Conservation (phyloP, 257 asterid genomes). For the Paulownia fortunei region DNA sequence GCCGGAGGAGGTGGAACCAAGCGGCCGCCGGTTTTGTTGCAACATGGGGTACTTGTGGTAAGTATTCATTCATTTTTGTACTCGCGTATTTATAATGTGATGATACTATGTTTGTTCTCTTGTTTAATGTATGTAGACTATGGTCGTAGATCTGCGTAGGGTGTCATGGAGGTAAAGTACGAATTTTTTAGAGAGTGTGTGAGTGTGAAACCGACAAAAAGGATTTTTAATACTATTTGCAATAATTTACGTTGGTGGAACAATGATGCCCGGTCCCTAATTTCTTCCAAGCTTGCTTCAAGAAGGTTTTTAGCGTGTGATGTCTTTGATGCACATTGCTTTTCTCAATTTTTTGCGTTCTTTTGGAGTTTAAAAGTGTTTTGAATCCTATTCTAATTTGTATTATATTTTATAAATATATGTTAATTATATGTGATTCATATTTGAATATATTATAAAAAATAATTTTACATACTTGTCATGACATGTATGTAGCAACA, state of each 20-base stretch:
- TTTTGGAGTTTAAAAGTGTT: no score
- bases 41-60: conserved; percentile 84
- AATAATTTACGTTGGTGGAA: conserved; percentile 26
- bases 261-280: background rate
- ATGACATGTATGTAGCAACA: no score
- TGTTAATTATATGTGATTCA: no score
- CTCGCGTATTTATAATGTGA: background rate
- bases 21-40: conserved; percentile 59
- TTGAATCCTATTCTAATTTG: no score
- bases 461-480: no score
- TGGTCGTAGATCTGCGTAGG: conserved; percentile 27
- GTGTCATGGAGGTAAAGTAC: background rate
- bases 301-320: background rate
- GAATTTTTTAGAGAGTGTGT: background rate
- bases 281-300: background rate
- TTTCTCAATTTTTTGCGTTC: no score
- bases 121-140: background rate
- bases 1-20: conserved; percentile 34
- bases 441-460: no score
- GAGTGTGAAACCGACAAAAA: background rate
- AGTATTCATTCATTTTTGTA: conserved; percentile 6
- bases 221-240: conserved; percentile 1
- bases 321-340: background rate
- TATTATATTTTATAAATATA: no score
- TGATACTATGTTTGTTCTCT: background rate